These are phyloP conservation scores for Bidens hawaiensis DNA, from an alignment of 140 eudicot genomes.

Conservation along the genomic window DNA sequence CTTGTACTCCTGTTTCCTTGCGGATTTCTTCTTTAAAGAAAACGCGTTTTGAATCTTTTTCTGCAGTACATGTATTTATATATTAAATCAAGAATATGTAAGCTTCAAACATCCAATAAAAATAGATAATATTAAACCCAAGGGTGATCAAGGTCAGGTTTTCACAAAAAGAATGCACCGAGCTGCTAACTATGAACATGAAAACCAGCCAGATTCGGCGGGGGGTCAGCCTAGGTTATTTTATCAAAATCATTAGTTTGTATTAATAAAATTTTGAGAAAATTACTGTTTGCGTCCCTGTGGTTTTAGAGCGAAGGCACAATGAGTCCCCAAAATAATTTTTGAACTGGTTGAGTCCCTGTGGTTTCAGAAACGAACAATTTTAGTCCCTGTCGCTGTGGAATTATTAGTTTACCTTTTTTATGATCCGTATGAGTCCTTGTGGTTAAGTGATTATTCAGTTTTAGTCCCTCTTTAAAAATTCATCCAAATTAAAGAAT, in stretches of 20 bases:
- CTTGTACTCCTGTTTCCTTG: slow-evolving; percentile 49
- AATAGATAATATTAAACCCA: not conserved
- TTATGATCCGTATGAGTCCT: no score
- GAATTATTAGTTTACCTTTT: no score
- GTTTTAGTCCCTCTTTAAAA: no score
- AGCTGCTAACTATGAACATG: not conserved
- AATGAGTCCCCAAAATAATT: no score
- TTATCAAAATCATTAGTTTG: not conserved
- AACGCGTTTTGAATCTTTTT: slow-evolving; percentile 53
- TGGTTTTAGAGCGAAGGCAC: no score
- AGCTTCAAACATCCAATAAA: not conserved
- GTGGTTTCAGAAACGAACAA: no score
- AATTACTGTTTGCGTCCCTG: no score
- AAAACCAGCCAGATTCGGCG: not conserved
- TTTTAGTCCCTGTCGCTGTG: no score
- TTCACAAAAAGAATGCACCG: not conserved
- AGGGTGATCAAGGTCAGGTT: not conserved
- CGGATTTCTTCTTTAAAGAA: slow-evolving; percentile 38
- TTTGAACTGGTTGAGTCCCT: no score
- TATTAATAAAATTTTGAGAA: not conserved
- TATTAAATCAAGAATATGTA: not conserved
- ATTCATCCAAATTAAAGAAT: no score
- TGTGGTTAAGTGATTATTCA: no score
- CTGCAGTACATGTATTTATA: slow-evolving; percentile 31
- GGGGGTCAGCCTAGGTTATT: not conserved